Evolutionary conservation across 495 filamentous ascomycete species (phyloP).

Genomic region (Xylaria palmicola): DNA sequence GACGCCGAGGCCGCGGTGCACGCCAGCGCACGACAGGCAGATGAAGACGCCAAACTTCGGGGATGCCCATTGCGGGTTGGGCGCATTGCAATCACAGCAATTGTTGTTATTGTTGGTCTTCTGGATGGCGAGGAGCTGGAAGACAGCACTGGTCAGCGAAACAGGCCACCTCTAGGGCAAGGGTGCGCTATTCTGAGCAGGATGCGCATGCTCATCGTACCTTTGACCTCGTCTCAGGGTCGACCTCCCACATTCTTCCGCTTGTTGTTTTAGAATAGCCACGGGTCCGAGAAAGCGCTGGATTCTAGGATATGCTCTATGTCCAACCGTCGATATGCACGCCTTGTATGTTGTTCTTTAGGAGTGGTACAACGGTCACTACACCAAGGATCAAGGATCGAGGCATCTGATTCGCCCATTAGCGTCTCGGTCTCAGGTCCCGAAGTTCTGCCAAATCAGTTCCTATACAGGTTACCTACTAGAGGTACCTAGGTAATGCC

Average conservation of each 20-base stretch:
- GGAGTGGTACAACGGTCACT: neutral
- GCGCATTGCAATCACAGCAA: conserved; percentile 93
- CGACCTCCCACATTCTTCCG: conserved; percentile 87
- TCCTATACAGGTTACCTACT: no score
- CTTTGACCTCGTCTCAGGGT: conserved; percentile 92
- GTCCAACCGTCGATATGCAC: neutral
- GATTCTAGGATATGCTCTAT: neutral
- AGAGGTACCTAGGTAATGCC: neutral
- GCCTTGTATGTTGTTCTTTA: neutral
- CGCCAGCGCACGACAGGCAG: conserved; percentile 92
- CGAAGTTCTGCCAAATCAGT: conserved; percentile 17
- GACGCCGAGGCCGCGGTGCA: conserved; percentile 90
- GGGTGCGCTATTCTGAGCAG: neutral
- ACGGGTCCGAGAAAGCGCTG: neutral
- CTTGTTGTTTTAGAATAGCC: neutral
- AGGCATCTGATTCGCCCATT: conserved; percentile 2
- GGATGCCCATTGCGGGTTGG: conserved; percentile 89
- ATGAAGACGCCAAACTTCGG: conserved; percentile 85
- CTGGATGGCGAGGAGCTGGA: conserved; percentile 82
- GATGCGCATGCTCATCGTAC: conserved; percentile 43
- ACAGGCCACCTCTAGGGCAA: conserved; percentile 4
- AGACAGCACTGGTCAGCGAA: conserved; percentile 7
- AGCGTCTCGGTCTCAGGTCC: neutral
- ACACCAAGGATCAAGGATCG: neutral
- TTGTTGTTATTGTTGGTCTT: conserved; percentile 79